A percentile compares a stretch with the other conserved stretches of the same genome.
phyloP scores from a whole-genome alignment of 202 grass and related monocot species.

The Carex sylvatica region DNA sequence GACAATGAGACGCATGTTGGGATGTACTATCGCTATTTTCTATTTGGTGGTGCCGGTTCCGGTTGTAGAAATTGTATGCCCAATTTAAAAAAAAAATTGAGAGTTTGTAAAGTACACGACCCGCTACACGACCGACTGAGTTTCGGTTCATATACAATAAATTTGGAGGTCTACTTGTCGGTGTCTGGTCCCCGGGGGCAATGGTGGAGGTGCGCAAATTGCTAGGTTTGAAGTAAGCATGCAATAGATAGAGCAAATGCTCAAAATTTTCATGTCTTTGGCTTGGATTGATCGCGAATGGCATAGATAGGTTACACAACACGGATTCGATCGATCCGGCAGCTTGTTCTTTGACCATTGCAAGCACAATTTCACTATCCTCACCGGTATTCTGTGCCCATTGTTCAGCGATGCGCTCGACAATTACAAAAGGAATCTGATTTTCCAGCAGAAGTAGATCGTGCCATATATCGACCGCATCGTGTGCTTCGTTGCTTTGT shows the following conservation, averaged over 20 bases:
- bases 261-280: constrained; percentile 12
- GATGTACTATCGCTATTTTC: neutral
- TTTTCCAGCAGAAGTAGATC: neutral
- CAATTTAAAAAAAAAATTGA: constrained; percentile 17
- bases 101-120: constrained; percentile 6
- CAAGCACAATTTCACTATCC: neutral
- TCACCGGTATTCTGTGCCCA: neutral
- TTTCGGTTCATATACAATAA: neutral
- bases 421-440: constrained; percentile 7
- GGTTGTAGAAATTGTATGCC: constrained; percentile 13
- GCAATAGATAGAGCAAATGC: neutral
- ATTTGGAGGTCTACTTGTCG: neutral
- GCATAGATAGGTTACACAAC: neutral
- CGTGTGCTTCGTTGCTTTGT: neutral
- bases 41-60: neutral
- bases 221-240: constrained; percentile 6
- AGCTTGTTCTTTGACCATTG: neutral
- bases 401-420: neutral
- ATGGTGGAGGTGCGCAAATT: neutral
- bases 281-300: neutral
- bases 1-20: neutral
- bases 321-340: neutral
- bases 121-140: neutral
- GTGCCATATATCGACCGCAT: neutral
- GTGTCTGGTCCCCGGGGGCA: neutral